Conservation (phyloP, 768 basidiomycete genomes). For the Infundibulicybe gibba region DNA sequence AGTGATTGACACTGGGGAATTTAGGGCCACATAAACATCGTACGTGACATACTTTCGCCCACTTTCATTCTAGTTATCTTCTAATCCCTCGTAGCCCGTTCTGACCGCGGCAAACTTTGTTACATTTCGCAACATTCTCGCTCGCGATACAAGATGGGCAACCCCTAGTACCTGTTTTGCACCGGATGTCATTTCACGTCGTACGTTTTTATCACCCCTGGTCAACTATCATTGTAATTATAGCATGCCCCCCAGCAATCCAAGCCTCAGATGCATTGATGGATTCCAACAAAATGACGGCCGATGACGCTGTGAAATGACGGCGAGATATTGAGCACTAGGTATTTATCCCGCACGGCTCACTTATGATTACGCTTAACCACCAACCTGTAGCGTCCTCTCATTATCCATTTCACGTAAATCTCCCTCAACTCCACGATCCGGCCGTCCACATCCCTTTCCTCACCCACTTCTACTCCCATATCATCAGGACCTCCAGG, state of each 20-base stretch:
- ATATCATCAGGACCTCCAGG: slow-evolving; percentile 27
- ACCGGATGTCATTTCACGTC: slow-evolving; percentile 54
- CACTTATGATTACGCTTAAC: neutral
- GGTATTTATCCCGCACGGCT: slow-evolving; percentile 23
- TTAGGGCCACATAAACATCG: slow-evolving; percentile 52
- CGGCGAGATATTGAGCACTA: slow-evolving; percentile 72
- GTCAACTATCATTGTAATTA: slow-evolving; percentile 5
- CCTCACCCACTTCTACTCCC: slow-evolving; percentile 10
- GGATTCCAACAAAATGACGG: slow-evolving; percentile 55
- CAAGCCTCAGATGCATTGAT: slow-evolving; percentile 46
- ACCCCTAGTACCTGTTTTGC: slow-evolving; percentile 67
- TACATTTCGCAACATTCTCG: slow-evolving; percentile 47
- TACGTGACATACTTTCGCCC: slow-evolving; percentile 27
- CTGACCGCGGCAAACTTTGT: slow-evolving; percentile 49
- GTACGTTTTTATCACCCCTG: slow-evolving; percentile 28
- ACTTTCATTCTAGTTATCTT: neutral
- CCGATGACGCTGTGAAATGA: slow-evolving; percentile 47
- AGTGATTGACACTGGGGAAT: slow-evolving; percentile 81
- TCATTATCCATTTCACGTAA: neutral
- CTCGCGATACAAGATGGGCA: slow-evolving; percentile 66
- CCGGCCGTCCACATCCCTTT: slow-evolving; percentile 36
- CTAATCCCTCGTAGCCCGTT: slow-evolving; percentile 40
- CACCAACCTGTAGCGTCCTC: no score
- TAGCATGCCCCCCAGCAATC: slow-evolving; percentile 62
- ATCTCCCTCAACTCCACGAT: neutral